Percentiles rank a stretch among this genome's conserved stretches.
These are phyloP conservation scores for Xylaria flabelliformis DNA, from an alignment of 495 filamentous ascomycete species.

Conservation along the genomic window DNA sequence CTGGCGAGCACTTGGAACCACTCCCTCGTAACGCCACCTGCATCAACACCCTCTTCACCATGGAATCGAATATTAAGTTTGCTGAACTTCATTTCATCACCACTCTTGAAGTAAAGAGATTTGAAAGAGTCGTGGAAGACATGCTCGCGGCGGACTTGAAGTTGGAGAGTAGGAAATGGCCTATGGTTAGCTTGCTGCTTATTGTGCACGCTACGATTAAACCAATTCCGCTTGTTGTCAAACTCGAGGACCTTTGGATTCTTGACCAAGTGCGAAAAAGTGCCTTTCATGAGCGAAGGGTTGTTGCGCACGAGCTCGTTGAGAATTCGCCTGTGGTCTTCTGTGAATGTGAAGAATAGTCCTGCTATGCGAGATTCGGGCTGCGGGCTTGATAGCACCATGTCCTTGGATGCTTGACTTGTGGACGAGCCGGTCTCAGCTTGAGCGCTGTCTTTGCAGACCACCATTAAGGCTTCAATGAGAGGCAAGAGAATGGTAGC, in stretches of 20 bases:
- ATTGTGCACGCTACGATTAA: constrained; percentile 88
- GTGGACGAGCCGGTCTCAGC: constrained; percentile 64
- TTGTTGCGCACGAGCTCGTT: constrained; percentile 98
- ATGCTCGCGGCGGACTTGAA: constrained; percentile 88
- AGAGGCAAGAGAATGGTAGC: constrained; percentile 92
- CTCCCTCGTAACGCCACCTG: constrained; percentile 95
- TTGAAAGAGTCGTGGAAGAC: constrained; percentile 99
- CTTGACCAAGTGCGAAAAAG: constrained; percentile 93
- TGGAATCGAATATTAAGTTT: constrained; percentile 98
- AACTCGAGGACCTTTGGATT: constrained; percentile 99
- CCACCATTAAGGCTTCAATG: constrained; percentile 97
- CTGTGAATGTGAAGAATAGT: constrained; percentile 97
- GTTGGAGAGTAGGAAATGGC: constrained; percentile 73
- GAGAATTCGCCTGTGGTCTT: constrained; percentile 96
- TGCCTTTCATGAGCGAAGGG: constrained; percentile 97
- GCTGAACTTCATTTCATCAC: constrained; percentile 96
- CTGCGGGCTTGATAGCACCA: constrained; percentile 76
- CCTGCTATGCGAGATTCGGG: constrained; percentile 83
- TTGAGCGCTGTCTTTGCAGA: constrained; percentile 95
- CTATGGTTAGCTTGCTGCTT: constrained; percentile 68
- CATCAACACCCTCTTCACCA: constrained; percentile 97
- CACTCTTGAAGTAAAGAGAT: constrained; percentile 91
- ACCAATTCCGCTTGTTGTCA: constrained; percentile 99
- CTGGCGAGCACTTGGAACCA: constrained; percentile 98
- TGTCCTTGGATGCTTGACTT: constrained; percentile 63